A percentile compares a stretch with the other conserved stretches of the same genome.
phyloP scores from a whole-genome alignment of 495 filamentous ascomycete species.

The Sphaerosporella brunnea region DNA sequence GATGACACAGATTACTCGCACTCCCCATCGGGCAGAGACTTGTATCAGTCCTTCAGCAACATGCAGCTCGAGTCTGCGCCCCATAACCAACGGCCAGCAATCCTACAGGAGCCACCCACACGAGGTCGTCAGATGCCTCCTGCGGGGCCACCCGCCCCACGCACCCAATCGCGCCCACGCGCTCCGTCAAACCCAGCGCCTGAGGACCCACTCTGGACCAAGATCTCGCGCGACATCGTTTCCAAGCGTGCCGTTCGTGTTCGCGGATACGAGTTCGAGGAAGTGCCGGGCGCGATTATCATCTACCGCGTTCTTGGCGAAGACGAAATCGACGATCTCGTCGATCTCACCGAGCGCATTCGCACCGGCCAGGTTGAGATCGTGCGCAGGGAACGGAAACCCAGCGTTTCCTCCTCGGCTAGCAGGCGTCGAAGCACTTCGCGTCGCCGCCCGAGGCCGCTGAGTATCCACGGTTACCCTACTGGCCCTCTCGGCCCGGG shows the following conservation, averaged over 20 bases:
- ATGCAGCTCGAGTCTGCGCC: constrained; percentile 1
- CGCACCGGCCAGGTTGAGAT: constrained; percentile 18
- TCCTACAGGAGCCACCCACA: constrained; percentile 6
- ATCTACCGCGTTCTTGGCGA: constrained; percentile 21
- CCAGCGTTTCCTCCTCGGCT: constrained; percentile 11
- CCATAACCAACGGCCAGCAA: constrained; percentile 7
- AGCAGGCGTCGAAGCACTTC: constrained; percentile 10
- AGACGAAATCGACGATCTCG: constrained; percentile 20
- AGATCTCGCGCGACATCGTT: constrained; percentile 25
- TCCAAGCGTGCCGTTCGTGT: constrained; percentile 21
- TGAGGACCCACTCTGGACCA: constrained; percentile 22
- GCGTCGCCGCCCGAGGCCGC: constrained; percentile 8
- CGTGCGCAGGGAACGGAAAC: constrained; percentile 15
- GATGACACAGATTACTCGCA: constrained; percentile 1
- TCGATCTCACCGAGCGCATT: constrained; percentile 21
- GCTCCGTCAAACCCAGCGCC: constrained; percentile 3
- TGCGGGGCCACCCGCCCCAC: constrained; percentile 7
- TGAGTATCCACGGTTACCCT: constrained; percentile 21
- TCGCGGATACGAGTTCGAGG: constrained; percentile 20
- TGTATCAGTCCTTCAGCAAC: constrained; percentile 3
- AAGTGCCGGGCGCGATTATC: constrained; percentile 20
- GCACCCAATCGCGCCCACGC: constrained; percentile 2
- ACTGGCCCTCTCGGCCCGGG: constrained; percentile 12
- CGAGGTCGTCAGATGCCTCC: neutral
- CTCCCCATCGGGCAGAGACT: constrained; percentile 1